phyloP scores from a whole-genome alignment of 805 yeast species.

The Saturnispora serradocipensis region DNA sequence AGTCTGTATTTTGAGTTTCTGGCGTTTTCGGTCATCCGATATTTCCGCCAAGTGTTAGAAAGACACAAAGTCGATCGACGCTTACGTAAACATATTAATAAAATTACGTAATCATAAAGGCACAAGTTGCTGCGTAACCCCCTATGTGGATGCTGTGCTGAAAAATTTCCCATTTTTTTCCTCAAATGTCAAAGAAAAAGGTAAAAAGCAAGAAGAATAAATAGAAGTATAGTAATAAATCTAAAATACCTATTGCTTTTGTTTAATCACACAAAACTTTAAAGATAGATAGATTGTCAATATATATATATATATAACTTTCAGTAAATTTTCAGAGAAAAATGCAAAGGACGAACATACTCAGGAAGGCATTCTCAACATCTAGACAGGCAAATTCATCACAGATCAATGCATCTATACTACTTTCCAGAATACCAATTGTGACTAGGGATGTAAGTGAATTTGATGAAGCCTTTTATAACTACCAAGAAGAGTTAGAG shows the following conservation, averaged over 20 bases:
- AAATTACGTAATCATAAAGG: not conserved
- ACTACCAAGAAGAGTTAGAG: slow-evolving; percentile 80
- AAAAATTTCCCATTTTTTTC: not conserved
- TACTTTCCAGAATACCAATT: slow-evolving; percentile 69
- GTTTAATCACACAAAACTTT: too few relatives aligned
- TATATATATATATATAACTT: too few relatives aligned
- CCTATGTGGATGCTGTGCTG: not conserved
- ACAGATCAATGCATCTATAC: not conserved
- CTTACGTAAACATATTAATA: not conserved
- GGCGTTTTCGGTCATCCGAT: not conserved
- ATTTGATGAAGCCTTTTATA: slow-evolving; percentile 67
- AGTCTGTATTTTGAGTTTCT: not conserved
- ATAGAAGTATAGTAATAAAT: too few relatives aligned
- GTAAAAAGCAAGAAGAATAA: not conserved
- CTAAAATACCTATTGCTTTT: too few relatives aligned
- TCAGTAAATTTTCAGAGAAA: not conserved
- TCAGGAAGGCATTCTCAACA: not conserved
- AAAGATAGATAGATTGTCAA: too few relatives aligned
- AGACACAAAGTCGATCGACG: too few relatives aligned
- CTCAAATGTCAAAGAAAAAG: not conserved
- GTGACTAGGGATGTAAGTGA: slow-evolving; percentile 67
- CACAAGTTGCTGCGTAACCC: not conserved
- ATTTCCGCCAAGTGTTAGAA: not conserved
- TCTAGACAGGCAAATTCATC: not conserved
- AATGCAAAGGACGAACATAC: not conserved